Base-by-base conservation (phyloP, 2,329 filamentous ascomycete genomes). In the Dendrostoma leiphaemia region DNA sequence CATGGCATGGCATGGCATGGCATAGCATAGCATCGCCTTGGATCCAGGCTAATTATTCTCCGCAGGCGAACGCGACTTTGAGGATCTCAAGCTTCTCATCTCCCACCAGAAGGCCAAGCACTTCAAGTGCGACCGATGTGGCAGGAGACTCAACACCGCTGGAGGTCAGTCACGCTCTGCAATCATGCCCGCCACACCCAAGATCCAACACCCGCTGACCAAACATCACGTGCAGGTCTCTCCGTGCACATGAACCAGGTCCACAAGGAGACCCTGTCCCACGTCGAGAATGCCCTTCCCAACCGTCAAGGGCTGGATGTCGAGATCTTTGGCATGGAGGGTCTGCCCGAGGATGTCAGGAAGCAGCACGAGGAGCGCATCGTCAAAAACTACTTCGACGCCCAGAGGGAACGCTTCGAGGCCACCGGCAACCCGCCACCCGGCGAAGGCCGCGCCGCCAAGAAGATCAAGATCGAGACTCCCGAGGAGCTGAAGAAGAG, bases 91-190 rank as follows among this genome's bases (percentile, higher is more conserved):
- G 78, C 91, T 97, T 63, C 85, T 99, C 60, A 95, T 96, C 63
- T 92, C 90, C 54, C 94, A 99, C 71, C 94, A 97, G 68, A 97
- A 97, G 71, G 92, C 93, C n/a, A 97, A 97, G 74, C 94, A 99
- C 72, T 97, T 96, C 80, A 97, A 96, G 73, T 99, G 94, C 74
- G 90, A 96, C 64, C 79, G 88, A 75, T 99, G 94, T 70, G 86
- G 86, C 50, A 85, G 94, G 61, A 82, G 92, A 62, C 75, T 99
- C 53, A 97, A 96, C 69, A 99, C 94, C 1, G 92, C 92, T 38
- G 94, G 94, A 81, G 94, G 91, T 95, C 72, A 67, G 82, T 69
- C 29, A 40, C 45, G 26, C 19, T 23, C 7, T 23, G 7, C 24
- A 13, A 21, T 24, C 48, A 6, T 12, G 15, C 15, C 6, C n/a